Conservation (phyloP, 805 yeast species). For the Candida nonsorbophila region DNA sequence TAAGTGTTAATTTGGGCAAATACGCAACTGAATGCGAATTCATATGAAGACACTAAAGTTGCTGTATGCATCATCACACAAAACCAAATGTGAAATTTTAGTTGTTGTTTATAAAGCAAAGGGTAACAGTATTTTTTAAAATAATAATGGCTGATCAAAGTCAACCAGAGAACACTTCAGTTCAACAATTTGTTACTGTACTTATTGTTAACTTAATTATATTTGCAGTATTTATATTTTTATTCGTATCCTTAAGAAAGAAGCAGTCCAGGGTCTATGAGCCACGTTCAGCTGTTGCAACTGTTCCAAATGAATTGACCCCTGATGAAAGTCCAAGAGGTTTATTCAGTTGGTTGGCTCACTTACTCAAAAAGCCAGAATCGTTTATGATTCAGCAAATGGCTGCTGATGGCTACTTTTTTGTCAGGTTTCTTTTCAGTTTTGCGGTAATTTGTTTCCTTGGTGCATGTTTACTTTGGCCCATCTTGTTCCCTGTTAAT, state of each 20-base stretch:
- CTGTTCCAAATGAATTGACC: conserved; percentile 40
- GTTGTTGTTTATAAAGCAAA: too few species aligned
- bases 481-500: conserved; percentile 67
- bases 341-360: conserved; percentile 50
- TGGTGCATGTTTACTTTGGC: conserved; percentile 56
- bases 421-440: conserved; percentile 57
- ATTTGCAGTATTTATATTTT: conserved; percentile 32
- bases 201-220: conserved; percentile 40
- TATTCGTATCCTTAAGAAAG: conserved; percentile 39
- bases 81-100: too few species aligned
- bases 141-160: too few species aligned
- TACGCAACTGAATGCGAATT: too few species aligned
- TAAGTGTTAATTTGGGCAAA: too few species aligned
- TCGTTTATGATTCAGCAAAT: conserved; percentile 61
- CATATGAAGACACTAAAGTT: too few species aligned
- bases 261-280: conserved; percentile 46
- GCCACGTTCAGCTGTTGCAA: conserved; percentile 42
- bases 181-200: conserved; percentile 46
- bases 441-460: conserved; percentile 48
- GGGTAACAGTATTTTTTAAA: too few species aligned
- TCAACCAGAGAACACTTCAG: too few species aligned
- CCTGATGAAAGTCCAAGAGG: conserved; percentile 43
- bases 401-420: conserved; percentile 75
- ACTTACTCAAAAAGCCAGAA: conserved; percentile 50
- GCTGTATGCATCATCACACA: too few species aligned